Percentiles rank a stretch among this genome's conserved stretches.
Conservation (phyloP, 768 basidiomycete species). For the Grammothele lineata region DNA sequence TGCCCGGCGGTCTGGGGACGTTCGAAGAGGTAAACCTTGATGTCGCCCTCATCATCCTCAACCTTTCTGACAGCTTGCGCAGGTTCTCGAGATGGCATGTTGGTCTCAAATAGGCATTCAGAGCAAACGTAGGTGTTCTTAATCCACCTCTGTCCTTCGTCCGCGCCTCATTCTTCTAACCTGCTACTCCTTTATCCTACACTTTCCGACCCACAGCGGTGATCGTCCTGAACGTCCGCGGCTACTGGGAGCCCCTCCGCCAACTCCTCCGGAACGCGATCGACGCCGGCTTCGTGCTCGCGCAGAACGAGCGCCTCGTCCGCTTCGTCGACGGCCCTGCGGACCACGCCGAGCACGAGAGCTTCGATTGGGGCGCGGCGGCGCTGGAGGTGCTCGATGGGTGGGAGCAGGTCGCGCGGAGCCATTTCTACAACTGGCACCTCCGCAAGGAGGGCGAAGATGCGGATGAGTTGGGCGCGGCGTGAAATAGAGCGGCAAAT, state of each 20-base stretch:
- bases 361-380: constrained; percentile 77
- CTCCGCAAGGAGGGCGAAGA: constrained; percentile 17
- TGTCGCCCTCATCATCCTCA: neutral
- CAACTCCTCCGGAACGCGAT: constrained; percentile 65
- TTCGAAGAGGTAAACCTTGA: constrained; percentile 73
- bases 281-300: constrained; percentile 69
- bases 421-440: constrained; percentile 24
- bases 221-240: constrained; percentile 78
- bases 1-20: constrained; percentile 94
- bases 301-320: constrained; percentile 56
- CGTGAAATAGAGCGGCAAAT: too few species aligned
- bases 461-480: constrained; percentile 9
- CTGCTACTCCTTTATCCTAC: neutral
- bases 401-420: constrained; percentile 38
- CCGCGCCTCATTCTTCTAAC: neutral
- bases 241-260: constrained; percentile 82
- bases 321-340: constrained; percentile 73
- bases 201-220: constrained; percentile 49
- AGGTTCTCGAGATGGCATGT: constrained; percentile 89
- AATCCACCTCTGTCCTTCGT: neutral
- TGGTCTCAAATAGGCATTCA: constrained; percentile 94
- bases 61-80: neutral
- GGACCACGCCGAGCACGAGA: constrained; percentile 45
- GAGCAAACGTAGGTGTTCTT: constrained; percentile 67
- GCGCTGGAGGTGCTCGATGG: constrained; percentile 57